Conservation (phyloP, 495 filamentous ascomycete species). For the Aspergillus indologenus region DNA sequence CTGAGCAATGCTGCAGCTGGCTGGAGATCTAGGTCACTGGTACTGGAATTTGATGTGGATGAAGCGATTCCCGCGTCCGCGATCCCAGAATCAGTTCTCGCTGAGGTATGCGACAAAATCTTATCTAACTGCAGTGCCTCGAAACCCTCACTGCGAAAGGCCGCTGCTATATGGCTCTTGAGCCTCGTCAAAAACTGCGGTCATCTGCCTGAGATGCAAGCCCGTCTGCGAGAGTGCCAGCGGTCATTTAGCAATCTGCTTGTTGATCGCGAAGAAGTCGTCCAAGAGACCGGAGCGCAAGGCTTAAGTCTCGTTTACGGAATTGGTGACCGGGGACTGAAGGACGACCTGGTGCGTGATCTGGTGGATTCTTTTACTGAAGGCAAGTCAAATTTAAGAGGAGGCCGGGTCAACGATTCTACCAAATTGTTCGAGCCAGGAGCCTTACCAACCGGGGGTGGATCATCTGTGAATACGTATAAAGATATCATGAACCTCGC, state of each 20-base stretch:
- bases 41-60: conserved; percentile 61
- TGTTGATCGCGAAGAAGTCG: conserved; percentile 82
- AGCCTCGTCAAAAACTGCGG: conserved; percentile 91
- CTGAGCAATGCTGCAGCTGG: conserved; percentile 70
- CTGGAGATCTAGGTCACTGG: conserved; percentile 68
- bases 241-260: conserved; percentile 84
- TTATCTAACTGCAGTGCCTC: conserved; percentile 71
- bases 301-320: conserved; percentile 90
- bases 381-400: conserved; percentile 60
- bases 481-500: conserved; percentile 93
- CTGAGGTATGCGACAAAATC: conserved; percentile 60
- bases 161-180: conserved; percentile 88
- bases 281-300: conserved; percentile 91
- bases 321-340: conserved; percentile 75
- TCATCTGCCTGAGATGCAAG: conserved; percentile 65
- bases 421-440: conserved; percentile 95
- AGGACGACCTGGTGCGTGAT: conserved; percentile 78
- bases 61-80: conserved; percentile 39
- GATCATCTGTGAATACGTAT: conserved; percentile 86
- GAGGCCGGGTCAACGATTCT: conserved; percentile 75
- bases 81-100: conserved; percentile 48
- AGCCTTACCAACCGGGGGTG: conserved; percentile 84
- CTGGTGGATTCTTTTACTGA: conserved; percentile 86
- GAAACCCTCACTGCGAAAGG: conserved; percentile 83
- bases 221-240: conserved; percentile 73